Evolutionary conservation across 306 rosid genomes (phyloP).

Genomic region (Pyrus betulifolia): DNA sequence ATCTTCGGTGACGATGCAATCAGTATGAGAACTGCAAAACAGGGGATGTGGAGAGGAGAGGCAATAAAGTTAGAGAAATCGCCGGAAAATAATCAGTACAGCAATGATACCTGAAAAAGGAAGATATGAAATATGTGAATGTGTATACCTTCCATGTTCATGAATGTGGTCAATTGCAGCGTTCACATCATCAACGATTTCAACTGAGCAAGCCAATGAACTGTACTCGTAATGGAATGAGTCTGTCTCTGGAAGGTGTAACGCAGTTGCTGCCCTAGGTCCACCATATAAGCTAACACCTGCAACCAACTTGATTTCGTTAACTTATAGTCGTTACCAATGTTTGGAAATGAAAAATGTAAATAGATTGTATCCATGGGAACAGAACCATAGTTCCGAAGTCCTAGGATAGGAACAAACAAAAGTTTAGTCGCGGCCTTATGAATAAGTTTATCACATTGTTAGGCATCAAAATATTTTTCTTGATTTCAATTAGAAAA

Average conservation of each 20-base stretch:
- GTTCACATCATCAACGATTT: slow-evolving; percentile 69
- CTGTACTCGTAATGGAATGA: slow-evolving; percentile 69
- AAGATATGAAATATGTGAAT: not conserved
- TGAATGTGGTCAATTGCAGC: slow-evolving; percentile 76
- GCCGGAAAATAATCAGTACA: not conserved
- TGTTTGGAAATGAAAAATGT: not conserved
- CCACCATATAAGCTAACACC: slow-evolving; percentile 78
- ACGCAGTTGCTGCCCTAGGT: slow-evolving; percentile 50
- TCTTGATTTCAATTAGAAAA: not conserved
- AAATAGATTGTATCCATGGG: not conserved
- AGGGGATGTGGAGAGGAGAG: not conserved
- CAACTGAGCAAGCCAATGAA: slow-evolving; percentile 69
- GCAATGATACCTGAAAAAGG: not conserved
- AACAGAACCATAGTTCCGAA: not conserved
- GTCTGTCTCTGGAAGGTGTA: slow-evolving; percentile 40
- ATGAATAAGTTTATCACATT: not conserved
- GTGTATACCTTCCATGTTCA: slow-evolving; percentile 60
- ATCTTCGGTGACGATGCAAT: slow-evolving; percentile 72
- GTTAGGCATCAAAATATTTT: not conserved
- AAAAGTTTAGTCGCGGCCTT: not conserved
- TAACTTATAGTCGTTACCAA: not conserved
- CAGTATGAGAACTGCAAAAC: slow-evolving; percentile 69
- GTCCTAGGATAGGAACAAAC: not conserved
- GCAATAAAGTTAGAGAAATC: not conserved
- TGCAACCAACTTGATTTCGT: slow-evolving; percentile 17